Percentiles rank a stretch among this genome's conserved stretches.
Conservation (phyloP, 805 yeast genomes). For the Candida nitratophila region DNA sequence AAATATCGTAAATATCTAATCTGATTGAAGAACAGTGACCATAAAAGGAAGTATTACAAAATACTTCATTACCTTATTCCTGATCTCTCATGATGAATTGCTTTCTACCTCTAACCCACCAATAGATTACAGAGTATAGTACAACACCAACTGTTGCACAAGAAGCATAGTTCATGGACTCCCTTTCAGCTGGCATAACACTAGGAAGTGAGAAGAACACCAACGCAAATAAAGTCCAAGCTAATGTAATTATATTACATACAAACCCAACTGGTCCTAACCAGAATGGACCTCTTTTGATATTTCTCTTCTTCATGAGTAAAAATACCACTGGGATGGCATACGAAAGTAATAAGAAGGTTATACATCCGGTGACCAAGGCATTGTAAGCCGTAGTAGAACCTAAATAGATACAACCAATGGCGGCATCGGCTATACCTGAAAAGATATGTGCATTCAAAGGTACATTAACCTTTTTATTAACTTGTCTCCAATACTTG, state of each 20-base stretch:
- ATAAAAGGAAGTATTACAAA: too few relatives aligned
- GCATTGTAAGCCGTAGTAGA: slow-evolving; percentile 64
- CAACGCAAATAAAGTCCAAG: slow-evolving; percentile 53
- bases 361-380: slow-evolving; percentile 53
- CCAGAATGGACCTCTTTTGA: slow-evolving; percentile 64
- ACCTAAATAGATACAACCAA: slow-evolving; percentile 59
- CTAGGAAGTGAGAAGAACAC: slow-evolving; percentile 63
- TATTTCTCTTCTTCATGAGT: slow-evolving; percentile 42
- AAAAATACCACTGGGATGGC: slow-evolving; percentile 46
- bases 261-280: slow-evolving; percentile 46
- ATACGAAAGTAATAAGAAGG: slow-evolving; percentile 52
- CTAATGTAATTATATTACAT: slow-evolving; percentile 41
- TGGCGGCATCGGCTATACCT: slow-evolving; percentile 41
- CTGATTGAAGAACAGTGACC: too few relatives aligned
- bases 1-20: too few relatives aligned
- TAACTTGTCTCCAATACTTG: slow-evolving; percentile 40
- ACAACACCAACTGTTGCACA: slow-evolving; percentile 47
- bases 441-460: slow-evolving; percentile 53
- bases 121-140: slow-evolving; percentile 39
- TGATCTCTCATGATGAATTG: slow-evolving; percentile 12
- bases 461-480: slow-evolving; percentile 45
- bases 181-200: slow-evolving; percentile 50
- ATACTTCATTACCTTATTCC: too few relatives aligned
- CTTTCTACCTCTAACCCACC: slow-evolving; percentile 36
- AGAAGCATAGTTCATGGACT: slow-evolving; percentile 61